A percentile compares a stretch with the other conserved stretches of the same genome.
Conservation (phyloP, 305 asterid genomes). For the Plantago coronopus region DNA sequence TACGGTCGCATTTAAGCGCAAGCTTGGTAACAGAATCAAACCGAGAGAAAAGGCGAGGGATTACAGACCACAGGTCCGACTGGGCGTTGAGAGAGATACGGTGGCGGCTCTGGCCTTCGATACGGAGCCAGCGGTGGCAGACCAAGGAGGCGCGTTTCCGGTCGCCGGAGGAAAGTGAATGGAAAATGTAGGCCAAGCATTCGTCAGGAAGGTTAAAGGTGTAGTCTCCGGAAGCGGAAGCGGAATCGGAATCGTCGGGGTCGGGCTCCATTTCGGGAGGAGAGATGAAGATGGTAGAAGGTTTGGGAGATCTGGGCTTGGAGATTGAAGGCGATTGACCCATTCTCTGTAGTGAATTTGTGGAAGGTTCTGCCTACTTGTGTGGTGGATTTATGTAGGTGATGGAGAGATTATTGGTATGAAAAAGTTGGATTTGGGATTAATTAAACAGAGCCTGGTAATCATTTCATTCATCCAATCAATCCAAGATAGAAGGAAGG, state of each 20-base stretch:
- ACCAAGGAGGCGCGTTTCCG: conserved; percentile 34
- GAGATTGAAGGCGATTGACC: conserved; percentile 29
- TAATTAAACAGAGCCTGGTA: too few species aligned
- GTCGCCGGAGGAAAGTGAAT: conserved; percentile 29
- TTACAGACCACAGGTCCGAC: conserved; percentile 21
- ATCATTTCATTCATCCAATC: too few species aligned
- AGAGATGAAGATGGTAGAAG: conserved; percentile 8
- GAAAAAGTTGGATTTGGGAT: too few species aligned
- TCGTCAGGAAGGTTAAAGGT: conserved; percentile 34
- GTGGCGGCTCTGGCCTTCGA: conserved; percentile 41
- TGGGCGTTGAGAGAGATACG: conserved; percentile 38
- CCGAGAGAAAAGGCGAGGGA: conserved; percentile 31
- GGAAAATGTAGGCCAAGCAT: conserved; percentile 33
- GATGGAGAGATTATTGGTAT: too few species aligned
- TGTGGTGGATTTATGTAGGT: background rate
- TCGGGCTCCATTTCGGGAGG: conserved; percentile 7
- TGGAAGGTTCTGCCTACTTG: background rate
- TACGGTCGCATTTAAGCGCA: conserved; percentile 35
- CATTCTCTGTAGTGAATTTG: conserved; percentile 1
- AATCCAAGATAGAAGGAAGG: too few species aligned
- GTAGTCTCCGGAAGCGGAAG: conserved; percentile 21
- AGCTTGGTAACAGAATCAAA: conserved; percentile 39
- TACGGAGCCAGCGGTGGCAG: conserved; percentile 31
- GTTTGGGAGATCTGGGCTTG: conserved; percentile 20
- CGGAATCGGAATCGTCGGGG: conserved; percentile 3